Base-by-base conservation (phyloP, 2,329 filamentous ascomycete genomes). In the Fusarium torreyae region DNA sequence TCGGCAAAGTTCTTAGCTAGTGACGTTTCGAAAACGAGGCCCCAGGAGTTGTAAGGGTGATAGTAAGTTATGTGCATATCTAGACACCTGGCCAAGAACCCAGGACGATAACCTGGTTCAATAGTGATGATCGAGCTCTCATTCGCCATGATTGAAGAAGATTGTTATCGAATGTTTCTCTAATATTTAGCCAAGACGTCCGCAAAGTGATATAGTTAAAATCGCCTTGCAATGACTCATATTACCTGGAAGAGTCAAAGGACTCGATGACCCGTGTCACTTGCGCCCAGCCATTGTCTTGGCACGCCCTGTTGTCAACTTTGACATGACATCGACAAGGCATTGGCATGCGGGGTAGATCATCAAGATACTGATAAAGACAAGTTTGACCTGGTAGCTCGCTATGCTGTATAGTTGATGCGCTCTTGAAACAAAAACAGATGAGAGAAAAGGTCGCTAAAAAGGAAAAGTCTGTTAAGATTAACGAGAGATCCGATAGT, bases 21-120 rank as follows among this genome's bases (percentile, higher is more conserved):
- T 4, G 57, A 53, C 1, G 67, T 55, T n/a, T 70, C 67, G 6
- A 70, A 70, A 1, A 43, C 42, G 1, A 56, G 46, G 1, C 67
- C 67, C 67, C 67, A 70, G 3, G 63, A 46, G 1, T 70, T 61
- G 1, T 24, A 39, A 1, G 67, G 67, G 10, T 70, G 63, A 4
- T 70, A 70, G 13, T 54, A 55, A 18, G 54, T 11, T 11, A 70
- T 68, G 38, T 68, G 67, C 67, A 70, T 70, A 10, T 70, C 67
- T 2, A 70, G 57, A 4, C 57, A 64, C 15, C 67, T 42, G 2
- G 67, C 67, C 1, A 70, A 34, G 7, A 70, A 60, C 6, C 67
- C 67, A 7, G 67, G 67, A 1, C 63, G 67, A 7, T 70, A 70
- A 11, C 67, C 67, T 17, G 57, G 18, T 33, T 70, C 46, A 0